Base-by-base conservation (phyloP, 305 asterid species). In the Andrographis paniculata region DNA sequence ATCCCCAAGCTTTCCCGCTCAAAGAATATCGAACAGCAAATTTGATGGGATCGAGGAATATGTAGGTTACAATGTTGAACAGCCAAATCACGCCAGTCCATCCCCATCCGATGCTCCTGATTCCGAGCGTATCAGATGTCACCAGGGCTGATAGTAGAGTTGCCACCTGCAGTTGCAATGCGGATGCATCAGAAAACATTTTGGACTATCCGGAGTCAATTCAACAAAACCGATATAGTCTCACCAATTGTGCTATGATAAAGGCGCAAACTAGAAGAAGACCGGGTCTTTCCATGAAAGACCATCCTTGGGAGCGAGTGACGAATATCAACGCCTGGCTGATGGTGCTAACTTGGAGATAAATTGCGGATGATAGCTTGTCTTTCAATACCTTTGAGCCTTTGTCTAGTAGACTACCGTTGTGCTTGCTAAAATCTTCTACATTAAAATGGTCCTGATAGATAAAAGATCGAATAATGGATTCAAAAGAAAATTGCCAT, bases 271-370 rank as follows among this genome's bases (percentile, higher is more conserved):
- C 67, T 8, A 77, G 76, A 46, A 77, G 67, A 20, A 73, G 70
- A 41, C 84, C 84, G 0, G 84, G 85, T 14, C 81, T 64, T 52
- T 77, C 81, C 17, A 52, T 39, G 55, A 64, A 73, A 14, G 85
- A 77, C 61, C 69, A 65, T 14, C 81, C 76, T 40, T 74, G 53
- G 2, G 84, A 73, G 4, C 84, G 80, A 23, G 80, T 70, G 63
- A 77, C 84, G 7, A 77, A 77, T 35, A 77, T 73, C 45, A 77
- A 60, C 37, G 80, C 80, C 50, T 73, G 76, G 62, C 84, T 77
- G 50, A 77, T 77, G 58, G 78, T 77, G 69, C 80, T 77, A 40
- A 77, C 80, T 73, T 77, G 84, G 48, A 77, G 78, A 67, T 77
- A 77, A 41, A 73, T 60, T 10, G 76, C 84, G 45, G 84, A 73